phyloP scores from a whole-genome alignment of 345 rosid species.

The Melastoma malabathricum region DNA sequence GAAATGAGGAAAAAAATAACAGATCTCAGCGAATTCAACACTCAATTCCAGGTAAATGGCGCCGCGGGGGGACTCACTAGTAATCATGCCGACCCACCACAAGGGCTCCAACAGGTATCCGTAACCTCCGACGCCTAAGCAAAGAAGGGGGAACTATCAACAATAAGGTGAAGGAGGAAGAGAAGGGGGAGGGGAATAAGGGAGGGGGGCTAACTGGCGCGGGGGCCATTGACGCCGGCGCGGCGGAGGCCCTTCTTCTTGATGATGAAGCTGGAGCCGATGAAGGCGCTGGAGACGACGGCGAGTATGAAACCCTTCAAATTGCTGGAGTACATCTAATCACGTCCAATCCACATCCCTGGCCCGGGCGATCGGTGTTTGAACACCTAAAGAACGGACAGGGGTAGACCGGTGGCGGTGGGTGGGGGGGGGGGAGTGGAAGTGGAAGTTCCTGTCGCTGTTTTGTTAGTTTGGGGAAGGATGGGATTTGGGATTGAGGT shows the following conservation, averaged over 20 bases:
- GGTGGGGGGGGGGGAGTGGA: too few relatives aligned
- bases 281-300: constrained; percentile 14
- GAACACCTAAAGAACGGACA: too few relatives aligned
- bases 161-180: not conserved
- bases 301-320: constrained; percentile 15
- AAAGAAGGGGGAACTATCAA: constrained; percentile 3
- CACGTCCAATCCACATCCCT: not conserved
- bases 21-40: not conserved
- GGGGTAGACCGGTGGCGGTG: too few relatives aligned
- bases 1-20: not conserved
- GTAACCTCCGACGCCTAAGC: constrained; percentile 32
- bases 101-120: constrained; percentile 36
- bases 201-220: constrained; percentile 5
- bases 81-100: constrained; percentile 50
- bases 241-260: constrained; percentile 18
- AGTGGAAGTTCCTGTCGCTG: too few relatives aligned
- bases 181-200: not conserved
- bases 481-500: too few relatives aligned
- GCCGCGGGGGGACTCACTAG: constrained; percentile 22
- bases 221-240: constrained; percentile 12
- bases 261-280: constrained; percentile 18
- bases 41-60: too few relatives aligned
- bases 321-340: constrained; percentile 14
- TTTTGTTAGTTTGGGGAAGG: too few relatives aligned
- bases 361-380: too few relatives aligned